Base-by-base conservation (phyloP, 345 rosid genomes). In the Bruguiera sexangula region DNA sequence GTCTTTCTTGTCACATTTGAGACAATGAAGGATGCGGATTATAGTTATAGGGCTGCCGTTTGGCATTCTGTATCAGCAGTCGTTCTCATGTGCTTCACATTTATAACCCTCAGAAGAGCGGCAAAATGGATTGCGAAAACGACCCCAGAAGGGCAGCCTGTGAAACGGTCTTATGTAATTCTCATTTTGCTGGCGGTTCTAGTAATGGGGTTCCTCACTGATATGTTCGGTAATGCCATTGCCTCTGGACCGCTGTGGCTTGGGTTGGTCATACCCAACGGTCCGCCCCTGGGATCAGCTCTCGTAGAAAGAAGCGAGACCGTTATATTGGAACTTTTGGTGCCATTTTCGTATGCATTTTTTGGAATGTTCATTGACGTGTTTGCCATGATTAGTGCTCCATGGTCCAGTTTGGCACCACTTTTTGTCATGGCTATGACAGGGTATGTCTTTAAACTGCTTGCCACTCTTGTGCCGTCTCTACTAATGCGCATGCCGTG, bases 1-100 rank as follows among this genome's bases (percentile, higher is more conserved):
- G 20, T 16, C 32, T 60, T 63, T 4, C 19, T 83, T n/a, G 24
- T 81, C 1, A 29, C 71, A 0, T 81, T 83, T 24, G 90, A 83
- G 59, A 84, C 86, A 0, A 50, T 76, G 59, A 21, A 55, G 59
- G 5, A 55, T 3, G 59, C 59, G 2, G 59, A 55, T 8, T 4
- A 8, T 8, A 5, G 27, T 55, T n/a, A n/a, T n/a, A 13, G 13
- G 27, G 59, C 59, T 8, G 59, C 13, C 27, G 1, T n/a, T 3
- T n/a, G 24, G 29, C 59, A 55, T 55, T 21, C 8, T 55, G 29
- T 13, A n/a, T 55, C 59, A 22, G 27, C 29, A 9, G 21, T 55
- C 2, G 10, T 55, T 6, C 24, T 55, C 13, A 22, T 22, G 59
- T 21, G 5, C 27, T 55, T 55, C 59, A 55, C 29, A 7, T 55